Evolutionary conservation across 2,329 filamentous ascomycete genomes (phyloP).

Genomic region (Fusarium globosum): DNA sequence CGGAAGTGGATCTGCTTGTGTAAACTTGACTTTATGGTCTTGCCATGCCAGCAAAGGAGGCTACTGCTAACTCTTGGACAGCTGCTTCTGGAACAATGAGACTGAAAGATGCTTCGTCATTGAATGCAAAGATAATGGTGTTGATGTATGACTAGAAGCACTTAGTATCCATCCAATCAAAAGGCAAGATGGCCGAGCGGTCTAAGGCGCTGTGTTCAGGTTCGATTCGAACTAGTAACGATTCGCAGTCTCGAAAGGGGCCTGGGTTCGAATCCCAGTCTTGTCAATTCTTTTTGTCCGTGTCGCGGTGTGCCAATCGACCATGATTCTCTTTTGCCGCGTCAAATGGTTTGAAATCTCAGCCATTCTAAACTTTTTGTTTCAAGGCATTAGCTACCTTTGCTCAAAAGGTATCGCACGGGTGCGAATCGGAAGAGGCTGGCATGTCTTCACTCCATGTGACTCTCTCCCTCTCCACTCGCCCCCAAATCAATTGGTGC

Average conservation of each 20-base stretch:
- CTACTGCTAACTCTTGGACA: neutral
- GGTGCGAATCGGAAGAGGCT: neutral
- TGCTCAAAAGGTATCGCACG: neutral
- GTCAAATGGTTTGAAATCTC: neutral
- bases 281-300: neutral
- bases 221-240: slow-evolving; percentile 6
- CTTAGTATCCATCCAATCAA: neutral
- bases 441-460: neutral
- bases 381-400: too few species aligned
- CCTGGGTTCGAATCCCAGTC: slow-evolving; percentile 14
- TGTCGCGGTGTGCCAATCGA: fast-evolving
- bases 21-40: neutral
- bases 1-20: neutral
- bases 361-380: neutral
- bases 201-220: slow-evolving; percentile 13
- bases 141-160: fast-evolving
- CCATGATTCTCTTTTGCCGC: neutral
- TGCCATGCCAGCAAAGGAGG: neutral
- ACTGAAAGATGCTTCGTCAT: neutral
- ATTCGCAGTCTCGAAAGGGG: slow-evolving; percentile 13
- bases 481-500: neutral
- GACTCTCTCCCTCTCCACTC: neutral
- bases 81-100: neutral
- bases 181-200: slow-evolving; percentile 12
- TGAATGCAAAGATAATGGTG: fast-evolving